These are phyloP conservation scores for Erucastrum elatum DNA, from an alignment of 345 rosid genomes.

Conservation along the genomic window DNA sequence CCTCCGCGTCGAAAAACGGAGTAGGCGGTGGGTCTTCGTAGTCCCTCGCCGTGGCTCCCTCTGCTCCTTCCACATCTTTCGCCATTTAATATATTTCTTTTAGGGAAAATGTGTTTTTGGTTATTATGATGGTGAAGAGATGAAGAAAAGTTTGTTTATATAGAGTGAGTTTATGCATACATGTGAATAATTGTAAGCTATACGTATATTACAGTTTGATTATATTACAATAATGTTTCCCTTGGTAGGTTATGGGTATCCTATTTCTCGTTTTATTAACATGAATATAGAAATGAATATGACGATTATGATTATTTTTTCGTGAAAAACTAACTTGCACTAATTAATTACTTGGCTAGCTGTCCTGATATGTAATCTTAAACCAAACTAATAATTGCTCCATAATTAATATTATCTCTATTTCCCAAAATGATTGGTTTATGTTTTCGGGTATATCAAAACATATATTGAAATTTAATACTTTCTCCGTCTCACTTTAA, in stretches of 20 bases:
- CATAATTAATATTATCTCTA: constrained; percentile 3
- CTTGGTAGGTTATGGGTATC: constrained; percentile 2
- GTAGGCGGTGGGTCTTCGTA: constrained; percentile 64
- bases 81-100: constrained; percentile 40
- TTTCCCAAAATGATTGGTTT: not conserved
- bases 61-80: constrained; percentile 53
- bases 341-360: constrained; percentile 18
- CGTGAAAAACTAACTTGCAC: constrained; percentile 10
- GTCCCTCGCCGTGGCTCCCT: constrained; percentile 48
- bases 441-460: not conserved
- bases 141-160: constrained; percentile 27
- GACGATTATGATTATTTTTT: constrained; percentile 26
- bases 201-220: not conserved
- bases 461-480: not conserved
- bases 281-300: constrained; percentile 23
- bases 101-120: not conserved
- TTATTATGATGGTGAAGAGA: constrained; percentile 19
- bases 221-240: not conserved
- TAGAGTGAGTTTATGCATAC: constrained; percentile 28
- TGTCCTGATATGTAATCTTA: constrained; percentile 25
- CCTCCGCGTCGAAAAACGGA: constrained; percentile 51
- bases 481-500: no score
- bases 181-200: constrained; percentile 14
- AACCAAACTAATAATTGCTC: constrained; percentile 27
- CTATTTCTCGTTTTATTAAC: not conserved